Conservation (phyloP, 2,329 filamentous ascomycete genomes). For the Verticillium nubilum region DNA sequence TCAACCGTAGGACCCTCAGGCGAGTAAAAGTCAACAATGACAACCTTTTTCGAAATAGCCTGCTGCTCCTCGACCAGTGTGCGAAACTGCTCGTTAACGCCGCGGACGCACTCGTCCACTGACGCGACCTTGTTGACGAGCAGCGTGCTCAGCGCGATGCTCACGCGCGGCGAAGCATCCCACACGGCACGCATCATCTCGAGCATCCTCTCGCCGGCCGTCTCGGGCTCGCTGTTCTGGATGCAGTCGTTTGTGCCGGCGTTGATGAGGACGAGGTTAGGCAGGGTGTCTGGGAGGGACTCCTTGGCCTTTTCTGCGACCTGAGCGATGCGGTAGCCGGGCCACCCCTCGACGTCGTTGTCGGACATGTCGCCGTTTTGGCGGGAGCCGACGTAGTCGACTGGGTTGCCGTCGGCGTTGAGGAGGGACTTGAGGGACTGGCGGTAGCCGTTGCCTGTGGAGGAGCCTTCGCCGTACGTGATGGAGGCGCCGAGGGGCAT, state of each 20-base stretch:
- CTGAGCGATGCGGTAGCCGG: slow-evolving; percentile 33
- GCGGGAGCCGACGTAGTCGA: slow-evolving; percentile 36
- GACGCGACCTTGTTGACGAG: slow-evolving; percentile 23
- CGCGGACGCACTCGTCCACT: slow-evolving; percentile 19
- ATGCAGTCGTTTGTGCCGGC: slow-evolving; percentile 37
- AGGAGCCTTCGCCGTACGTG: slow-evolving; percentile 28
- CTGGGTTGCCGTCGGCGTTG: slow-evolving; percentile 22
- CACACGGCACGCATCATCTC: slow-evolving; percentile 29
- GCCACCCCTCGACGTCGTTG: slow-evolving; percentile 39
- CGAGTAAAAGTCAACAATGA: slow-evolving; percentile 33
- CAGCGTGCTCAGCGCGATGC: slow-evolving; percentile 33
- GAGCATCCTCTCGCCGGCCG: slow-evolving; percentile 25
- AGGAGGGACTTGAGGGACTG: slow-evolving; percentile 23
- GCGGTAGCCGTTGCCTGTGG: slow-evolving; percentile 34
- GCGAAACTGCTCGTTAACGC: slow-evolving; percentile 27
- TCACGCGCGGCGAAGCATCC: slow-evolving; percentile 21
- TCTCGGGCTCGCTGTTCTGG: slow-evolving; percentile 22
- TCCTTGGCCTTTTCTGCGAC: slow-evolving; percentile 25
- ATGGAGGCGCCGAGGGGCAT: slow-evolving; percentile 40
- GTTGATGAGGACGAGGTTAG: slow-evolving; percentile 36
- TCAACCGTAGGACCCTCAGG: slow-evolving; percentile 18
- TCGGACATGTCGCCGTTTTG: slow-evolving; percentile 31
- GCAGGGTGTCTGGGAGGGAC: slow-evolving; percentile 24
- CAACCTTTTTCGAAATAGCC: slow-evolving; percentile 22
- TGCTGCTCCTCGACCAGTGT: slow-evolving; percentile 20